Evolutionary conservation across 192 early-diverging fungal species (phyloP), one percentile per base, ranked within the genome.

Genomic region (Allomyces arbusculus): DNA sequence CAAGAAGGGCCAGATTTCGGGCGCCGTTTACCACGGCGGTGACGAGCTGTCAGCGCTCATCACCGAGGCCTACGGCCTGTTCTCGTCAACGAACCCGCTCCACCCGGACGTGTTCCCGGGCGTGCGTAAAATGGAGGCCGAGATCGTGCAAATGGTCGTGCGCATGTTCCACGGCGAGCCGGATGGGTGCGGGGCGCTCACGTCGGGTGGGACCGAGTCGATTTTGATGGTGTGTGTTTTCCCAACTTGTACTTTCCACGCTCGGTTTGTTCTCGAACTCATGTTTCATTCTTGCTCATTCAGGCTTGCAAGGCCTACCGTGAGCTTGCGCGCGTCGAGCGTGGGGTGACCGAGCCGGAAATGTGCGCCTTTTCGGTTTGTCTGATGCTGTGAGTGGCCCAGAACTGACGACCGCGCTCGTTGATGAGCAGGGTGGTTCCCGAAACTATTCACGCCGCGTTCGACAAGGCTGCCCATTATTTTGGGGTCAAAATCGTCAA

Each of bases 31-130:
- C 75, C 91, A 97, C 72, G 91, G 91, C 69, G 91, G 90, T 64
- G 84, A 88, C 58, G 83, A 87, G 55, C 77, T 94, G n/a, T 83
- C 82, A 3, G 69, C 77, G 61, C 73, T 95, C 6, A 75, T 84
- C 10, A 87, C 84, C 44, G 78, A 88, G 65, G 91, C 92, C 7
- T 97, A 89, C 71, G 76, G 79, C 19, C 81, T 87, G 73, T 97
- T 91, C 70, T 80, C 84, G 12, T 73, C 89, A 25, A 72, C 87
- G 62, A 97, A 97, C 69, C 92, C 93, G 11, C 80, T 98, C 61
- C 95, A 98, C 68, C 92, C 95, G 3, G 92, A 92, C 62, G 81
- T 95, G 62, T 98, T 95, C 79, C 92, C 92, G 1, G 92, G 91
- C 25, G 75, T 92, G n/a, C 84, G 95, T 58, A 84, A 87, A 64